Percentiles rank a stretch among this genome's conserved stretches.
These are phyloP conservation scores for Alternaria arborescens DNA, from an alignment of 2,329 filamentous ascomycete species.

Conservation along the genomic window DNA sequence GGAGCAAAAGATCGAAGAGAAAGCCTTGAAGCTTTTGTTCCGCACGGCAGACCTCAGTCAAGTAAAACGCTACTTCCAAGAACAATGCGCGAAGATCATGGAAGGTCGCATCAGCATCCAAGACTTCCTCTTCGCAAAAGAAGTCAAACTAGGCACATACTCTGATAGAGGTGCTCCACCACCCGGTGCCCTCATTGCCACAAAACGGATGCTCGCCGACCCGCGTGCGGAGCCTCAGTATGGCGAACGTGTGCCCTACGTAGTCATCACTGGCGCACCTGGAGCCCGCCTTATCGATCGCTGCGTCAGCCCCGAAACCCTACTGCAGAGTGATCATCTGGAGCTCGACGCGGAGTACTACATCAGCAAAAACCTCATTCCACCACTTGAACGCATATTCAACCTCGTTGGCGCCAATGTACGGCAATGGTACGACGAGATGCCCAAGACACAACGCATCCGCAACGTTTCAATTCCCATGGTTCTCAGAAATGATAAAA, in stretches of 20 bases:
- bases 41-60: conserved; percentile 87
- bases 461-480: conserved; percentile 62
- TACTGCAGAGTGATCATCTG: conserved; percentile 78
- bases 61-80: conserved; percentile 89
- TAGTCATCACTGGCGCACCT: conserved; percentile 88
- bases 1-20: conserved; percentile 96
- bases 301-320: conserved; percentile 84
- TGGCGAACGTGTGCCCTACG: conserved; percentile 92
- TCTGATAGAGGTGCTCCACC: conserved; percentile 81
- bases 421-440: conserved; percentile 90
- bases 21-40: conserved; percentile 86
- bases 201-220: conserved; percentile 85
- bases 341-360: conserved; percentile 96
- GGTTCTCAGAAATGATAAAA: conserved; percentile 16
- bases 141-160: conserved; percentile 91
- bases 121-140: conserved; percentile 94
- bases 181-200: conserved; percentile 87
- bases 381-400: conserved; percentile 94
- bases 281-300: conserved; percentile 87
- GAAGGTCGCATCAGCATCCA: conserved; percentile 85
- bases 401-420: conserved; percentile 95
- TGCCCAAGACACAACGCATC: conserved; percentile 88
- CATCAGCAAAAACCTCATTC: conserved; percentile 93
- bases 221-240: conserved; percentile 90
- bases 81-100: conserved; percentile 93